Base-by-base conservation (phyloP, 768 basidiomycete genomes). In the Boletus tylopilopsis region DNA sequence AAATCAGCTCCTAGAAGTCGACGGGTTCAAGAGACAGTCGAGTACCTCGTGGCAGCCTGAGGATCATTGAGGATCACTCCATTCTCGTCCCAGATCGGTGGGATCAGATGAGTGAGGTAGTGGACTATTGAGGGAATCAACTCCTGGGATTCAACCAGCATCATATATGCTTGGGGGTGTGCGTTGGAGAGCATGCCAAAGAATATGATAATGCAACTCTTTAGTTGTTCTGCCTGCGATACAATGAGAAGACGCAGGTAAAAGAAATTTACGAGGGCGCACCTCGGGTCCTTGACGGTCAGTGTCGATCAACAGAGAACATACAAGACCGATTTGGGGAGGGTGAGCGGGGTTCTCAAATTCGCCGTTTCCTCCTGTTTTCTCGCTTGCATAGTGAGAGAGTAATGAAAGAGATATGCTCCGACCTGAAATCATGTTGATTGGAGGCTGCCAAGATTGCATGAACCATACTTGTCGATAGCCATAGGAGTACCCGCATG, bases 51-150 rank as follows among this genome's bases (percentile, higher is more conserved):
- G 39, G 52, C 48, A 21, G 61, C 62, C 22, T 68, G 64, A 0
- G 73, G 54, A 2, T 76, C 69, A 15, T 61, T 55, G 22, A 74
- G 58, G 13, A 81, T 58, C 25, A 57, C 58, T 41, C 76, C 73
- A 35, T 78, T 76, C 30, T 84, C 83, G 59, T 88, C 84, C 84
- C 85, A 91, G 15, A 91, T 63, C 2, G 77, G 74, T 1, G 73
- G 72, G 0, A 78, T 73, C 34, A 84, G 66, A 19, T 76, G 70
- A 30, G 73, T 72, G 9, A 86, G 69, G 51, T 76, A 82, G 27
- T 75, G 55, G 18, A 89, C 73, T 23, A 90, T 64, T 1, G 87
- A 81, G 2, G 87, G 87, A 35, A 90, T 73, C 13, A 91, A 58
- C 11, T 72, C 71, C 35, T 71, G 73, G 1, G 85, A 84, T 15